phyloP scores from a whole-genome alignment of 73 alveolate species.

The Uronychia setigera region DNA sequence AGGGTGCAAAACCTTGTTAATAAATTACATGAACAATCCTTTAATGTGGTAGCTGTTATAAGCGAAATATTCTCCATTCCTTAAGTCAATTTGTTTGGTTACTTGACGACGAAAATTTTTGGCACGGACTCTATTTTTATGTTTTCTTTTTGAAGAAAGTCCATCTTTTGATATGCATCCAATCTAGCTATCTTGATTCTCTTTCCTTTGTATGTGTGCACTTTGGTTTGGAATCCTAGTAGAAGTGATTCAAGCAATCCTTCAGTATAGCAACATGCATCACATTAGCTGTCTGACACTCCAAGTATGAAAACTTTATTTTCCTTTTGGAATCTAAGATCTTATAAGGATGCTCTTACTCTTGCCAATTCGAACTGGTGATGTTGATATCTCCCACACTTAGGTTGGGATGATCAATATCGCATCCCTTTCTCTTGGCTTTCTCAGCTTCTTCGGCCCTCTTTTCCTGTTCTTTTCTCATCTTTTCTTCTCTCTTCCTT shows the following conservation, averaged over 20 bases:
- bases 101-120: conserved; percentile 44
- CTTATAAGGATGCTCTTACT: neutral
- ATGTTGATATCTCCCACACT: conserved; percentile 29
- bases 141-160: conserved; percentile 24
- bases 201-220: conserved; percentile 33
- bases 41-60: conserved; percentile 48
- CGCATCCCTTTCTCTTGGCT: conserved; percentile 8
- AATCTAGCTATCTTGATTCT: conserved; percentile 44
- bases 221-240: conserved; percentile 9
- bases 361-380: neutral
- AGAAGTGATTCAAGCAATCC: conserved; percentile 1
- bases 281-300: conserved; percentile 48
- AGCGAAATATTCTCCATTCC: conserved; percentile 55
- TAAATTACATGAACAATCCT: conserved; percentile 38
- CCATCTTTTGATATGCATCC: conserved; percentile 15
- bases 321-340: conserved; percentile 39
- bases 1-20: conserved; percentile 48
- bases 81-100: neutral
- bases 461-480: too few species aligned
- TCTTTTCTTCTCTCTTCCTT: too few species aligned
- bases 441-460: too few species aligned
- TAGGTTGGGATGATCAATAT: conserved; percentile 25
- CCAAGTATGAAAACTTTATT: conserved; percentile 40
- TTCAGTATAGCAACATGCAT: conserved; percentile 47
- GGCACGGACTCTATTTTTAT: conserved; percentile 35